phyloP scores from a whole-genome alignment of 2,329 filamentous ascomycete species.

The Fonsecaea monophora region DNA sequence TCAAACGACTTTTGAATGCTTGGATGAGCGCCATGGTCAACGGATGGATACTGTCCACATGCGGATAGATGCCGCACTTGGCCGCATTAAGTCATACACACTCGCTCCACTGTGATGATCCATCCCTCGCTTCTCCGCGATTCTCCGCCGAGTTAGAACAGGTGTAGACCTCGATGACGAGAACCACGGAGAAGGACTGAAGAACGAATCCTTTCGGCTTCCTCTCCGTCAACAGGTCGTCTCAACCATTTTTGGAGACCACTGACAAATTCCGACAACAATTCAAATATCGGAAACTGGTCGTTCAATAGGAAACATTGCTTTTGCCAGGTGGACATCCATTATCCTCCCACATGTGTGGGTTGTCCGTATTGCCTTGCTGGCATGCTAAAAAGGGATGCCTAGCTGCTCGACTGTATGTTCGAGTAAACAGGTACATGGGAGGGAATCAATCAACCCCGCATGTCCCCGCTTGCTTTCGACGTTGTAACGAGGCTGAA shows the following conservation, averaged over 20 bases:
- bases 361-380: constrained; percentile 23
- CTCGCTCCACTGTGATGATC: background rate
- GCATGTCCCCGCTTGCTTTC: constrained; percentile 7
- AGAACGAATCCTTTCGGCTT: background rate
- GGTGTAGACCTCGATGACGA: background rate
- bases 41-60: background rate
- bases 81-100: constrained; percentile 7
- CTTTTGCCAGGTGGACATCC: background rate
- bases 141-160: background rate
- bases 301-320: background rate
- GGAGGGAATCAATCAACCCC: background rate
- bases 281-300: constrained; percentile 13
- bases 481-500: constrained; percentile 12
- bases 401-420: background rate
- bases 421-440: background rate
- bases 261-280: constrained; percentile 15
- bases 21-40: background rate
- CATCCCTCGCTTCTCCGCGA: constrained; percentile 9
- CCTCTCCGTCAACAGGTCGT: background rate
- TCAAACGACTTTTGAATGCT: background rate
- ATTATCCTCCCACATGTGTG: constrained; percentile 12
- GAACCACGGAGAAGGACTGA: background rate
- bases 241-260: constrained; percentile 16
- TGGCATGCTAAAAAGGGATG: background rate
- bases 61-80: constrained; percentile 15